Evolutionary conservation across 768 basidiomycete species (phyloP).

Genomic region (Phylloporus sp.): DNA sequence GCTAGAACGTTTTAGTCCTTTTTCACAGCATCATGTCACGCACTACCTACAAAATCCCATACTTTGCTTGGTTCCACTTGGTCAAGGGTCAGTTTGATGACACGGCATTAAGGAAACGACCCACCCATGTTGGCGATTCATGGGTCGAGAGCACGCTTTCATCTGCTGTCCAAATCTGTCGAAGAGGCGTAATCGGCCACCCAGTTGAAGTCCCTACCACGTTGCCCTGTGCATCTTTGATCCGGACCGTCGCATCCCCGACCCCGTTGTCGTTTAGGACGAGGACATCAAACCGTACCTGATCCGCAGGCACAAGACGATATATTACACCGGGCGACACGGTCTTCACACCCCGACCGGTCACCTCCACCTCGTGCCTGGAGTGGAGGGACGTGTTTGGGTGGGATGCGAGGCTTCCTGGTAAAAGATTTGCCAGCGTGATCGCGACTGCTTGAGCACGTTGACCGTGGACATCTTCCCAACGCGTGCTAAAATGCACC

Average conservation of each 20-base stretch:
- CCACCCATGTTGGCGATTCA: constrained; percentile 54
- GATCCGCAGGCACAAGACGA: constrained; percentile 50
- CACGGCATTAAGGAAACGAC: background rate
- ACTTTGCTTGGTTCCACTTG: constrained; percentile 52
- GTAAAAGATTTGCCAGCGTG: constrained; percentile 48
- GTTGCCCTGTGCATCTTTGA: constrained; percentile 34
- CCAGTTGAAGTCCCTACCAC: constrained; percentile 34
- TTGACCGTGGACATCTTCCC: constrained; percentile 36
- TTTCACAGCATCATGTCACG: background rate
- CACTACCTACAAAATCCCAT: constrained; percentile 49
- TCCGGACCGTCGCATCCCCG: constrained; percentile 28
- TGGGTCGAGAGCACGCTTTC: constrained; percentile 37
- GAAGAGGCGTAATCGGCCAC: constrained; percentile 38
- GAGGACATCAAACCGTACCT: constrained; percentile 46
- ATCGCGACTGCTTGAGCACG: constrained; percentile 49
- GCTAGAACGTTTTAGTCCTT: constrained; percentile 24
- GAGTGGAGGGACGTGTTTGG: constrained; percentile 31
- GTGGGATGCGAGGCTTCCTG: constrained; percentile 26
- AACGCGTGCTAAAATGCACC: constrained; percentile 44
- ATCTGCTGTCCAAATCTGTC: constrained; percentile 39
- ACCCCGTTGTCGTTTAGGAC: constrained; percentile 33
- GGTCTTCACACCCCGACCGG: constrained; percentile 40
- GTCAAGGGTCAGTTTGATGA: background rate
- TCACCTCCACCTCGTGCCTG: constrained; percentile 35
- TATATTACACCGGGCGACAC: constrained; percentile 38